phyloP scores from a whole-genome alignment of 257 asterid species.

The Echium plantagineum region DNA sequence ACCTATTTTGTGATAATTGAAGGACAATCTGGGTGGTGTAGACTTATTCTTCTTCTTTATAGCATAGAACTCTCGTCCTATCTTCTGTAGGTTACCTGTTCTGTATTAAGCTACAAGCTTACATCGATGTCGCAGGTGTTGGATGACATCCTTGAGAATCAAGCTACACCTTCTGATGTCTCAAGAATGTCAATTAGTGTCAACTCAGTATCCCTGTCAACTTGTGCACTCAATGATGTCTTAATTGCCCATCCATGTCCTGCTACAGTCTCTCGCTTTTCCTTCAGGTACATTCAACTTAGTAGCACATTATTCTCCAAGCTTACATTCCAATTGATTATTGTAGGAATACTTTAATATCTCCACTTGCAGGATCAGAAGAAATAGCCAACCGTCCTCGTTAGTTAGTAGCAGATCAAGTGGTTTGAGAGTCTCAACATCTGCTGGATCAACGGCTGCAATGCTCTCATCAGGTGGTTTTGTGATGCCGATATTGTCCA shows the following conservation, averaged over 20 bases:
- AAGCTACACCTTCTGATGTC: constrained; percentile 46
- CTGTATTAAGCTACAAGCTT: no score
- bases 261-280: constrained; percentile 52
- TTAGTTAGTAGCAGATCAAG: constrained; percentile 72
- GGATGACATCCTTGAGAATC: constrained; percentile 9
- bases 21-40: no score
- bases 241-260: constrained; percentile 67
- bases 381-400: constrained; percentile 28
- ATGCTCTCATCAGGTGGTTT: constrained; percentile 83
- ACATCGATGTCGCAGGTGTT: no score
- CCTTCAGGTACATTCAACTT: constrained; percentile 38
- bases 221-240: constrained; percentile 63
- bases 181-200: constrained; percentile 60
- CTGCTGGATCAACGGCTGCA: constrained; percentile 96
- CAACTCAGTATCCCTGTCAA: constrained; percentile 47
- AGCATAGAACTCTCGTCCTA: no score
- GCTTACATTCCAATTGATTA: background rate
- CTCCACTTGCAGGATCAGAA: constrained; percentile 31
- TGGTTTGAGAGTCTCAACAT: constrained; percentile 85
- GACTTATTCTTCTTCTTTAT: no score
- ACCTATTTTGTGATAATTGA: no score
- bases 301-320: background rate
- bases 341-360: background rate
- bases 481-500: constrained; percentile 60
- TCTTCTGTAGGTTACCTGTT: no score